Conservation (phyloP, 495 filamentous ascomycete species). For the Pseudotulostoma volvatum region DNA sequence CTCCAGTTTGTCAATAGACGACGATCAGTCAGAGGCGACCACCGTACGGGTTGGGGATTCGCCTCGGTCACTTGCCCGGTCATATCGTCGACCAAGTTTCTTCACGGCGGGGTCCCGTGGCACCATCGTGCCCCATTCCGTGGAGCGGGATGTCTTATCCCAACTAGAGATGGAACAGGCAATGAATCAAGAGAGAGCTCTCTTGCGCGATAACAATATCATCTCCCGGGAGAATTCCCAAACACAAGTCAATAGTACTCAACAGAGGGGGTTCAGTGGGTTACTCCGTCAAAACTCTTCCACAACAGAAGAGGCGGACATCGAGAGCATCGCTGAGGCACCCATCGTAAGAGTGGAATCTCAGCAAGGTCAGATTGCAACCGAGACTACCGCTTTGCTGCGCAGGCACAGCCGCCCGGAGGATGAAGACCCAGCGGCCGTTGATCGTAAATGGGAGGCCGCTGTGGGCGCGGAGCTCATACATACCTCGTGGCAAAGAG, state of each 20-base stretch:
- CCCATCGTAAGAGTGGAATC: neutral
- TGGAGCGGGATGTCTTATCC: constrained; percentile 35
- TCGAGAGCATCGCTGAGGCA: neutral
- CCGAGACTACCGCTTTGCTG: constrained; percentile 39
- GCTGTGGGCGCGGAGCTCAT: constrained; percentile 57
- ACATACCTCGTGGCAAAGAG: constrained; percentile 70
- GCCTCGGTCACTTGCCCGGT: constrained; percentile 43
- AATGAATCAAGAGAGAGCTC: constrained; percentile 54
- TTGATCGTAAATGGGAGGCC: constrained; percentile 57
- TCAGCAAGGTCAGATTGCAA: constrained; percentile 1
- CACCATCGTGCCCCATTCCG: constrained; percentile 25
- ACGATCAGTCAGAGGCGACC: constrained; percentile 6
- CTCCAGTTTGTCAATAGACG: constrained; percentile 13
- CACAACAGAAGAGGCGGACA: constrained; percentile 7
- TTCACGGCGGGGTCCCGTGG: constrained; percentile 42
- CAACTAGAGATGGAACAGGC: constrained; percentile 45
- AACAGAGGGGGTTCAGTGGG: constrained; percentile 16
- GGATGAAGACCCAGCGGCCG: constrained; percentile 13
- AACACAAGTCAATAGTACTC: constrained; percentile 7
- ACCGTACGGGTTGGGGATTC: constrained; percentile 13
- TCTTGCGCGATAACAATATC: constrained; percentile 64
- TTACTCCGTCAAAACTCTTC: constrained; percentile 8
- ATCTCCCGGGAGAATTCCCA: constrained; percentile 46
- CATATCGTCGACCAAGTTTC: constrained; percentile 51
- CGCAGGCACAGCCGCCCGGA: constrained; percentile 20